phyloP scores from a whole-genome alignment of 345 rosid genomes.

The Corymbia maculata region DNA sequence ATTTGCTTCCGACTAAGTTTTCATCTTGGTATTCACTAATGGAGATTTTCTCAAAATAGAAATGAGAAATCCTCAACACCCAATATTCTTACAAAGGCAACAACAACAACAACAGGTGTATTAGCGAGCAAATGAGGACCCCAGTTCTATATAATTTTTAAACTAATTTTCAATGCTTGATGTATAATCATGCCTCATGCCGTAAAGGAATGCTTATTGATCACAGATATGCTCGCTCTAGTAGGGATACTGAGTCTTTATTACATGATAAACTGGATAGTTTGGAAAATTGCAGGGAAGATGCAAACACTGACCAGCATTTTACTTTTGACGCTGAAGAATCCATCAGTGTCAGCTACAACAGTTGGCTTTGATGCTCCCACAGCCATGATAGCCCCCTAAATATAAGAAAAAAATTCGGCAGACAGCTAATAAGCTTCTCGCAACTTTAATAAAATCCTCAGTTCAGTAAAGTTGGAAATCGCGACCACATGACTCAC shows the following conservation, averaged over 20 bases:
- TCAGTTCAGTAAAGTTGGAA: background rate
- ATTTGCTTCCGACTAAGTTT: background rate
- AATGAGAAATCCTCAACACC: background rate
- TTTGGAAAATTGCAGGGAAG: background rate
- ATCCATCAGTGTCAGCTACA: constrained; percentile 79
- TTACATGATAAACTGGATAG: background rate
- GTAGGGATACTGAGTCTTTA: background rate
- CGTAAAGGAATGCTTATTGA: background rate
- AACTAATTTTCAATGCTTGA: background rate
- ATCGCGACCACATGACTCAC: constrained; percentile 17
- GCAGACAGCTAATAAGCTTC: background rate
- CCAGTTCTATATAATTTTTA: background rate
- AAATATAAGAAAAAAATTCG: background rate
- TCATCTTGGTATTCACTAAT: background rate
- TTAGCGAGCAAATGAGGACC: background rate
- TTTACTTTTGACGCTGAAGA: constrained; percentile 79
- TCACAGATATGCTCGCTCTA: background rate
- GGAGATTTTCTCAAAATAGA: background rate
- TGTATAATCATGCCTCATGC: background rate
- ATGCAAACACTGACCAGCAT: constrained; percentile 50
- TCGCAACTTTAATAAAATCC: background rate
- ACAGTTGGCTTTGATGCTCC: constrained; percentile 95
- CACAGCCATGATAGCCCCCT: constrained; percentile 99
- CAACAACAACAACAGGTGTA: background rate
- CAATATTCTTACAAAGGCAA: background rate